Evolutionary conservation across 129 eudicot genomes (phyloP), one percentile per base, ranked within the genome.

Genomic region (Chrysanthemum lavandulifolium): DNA sequence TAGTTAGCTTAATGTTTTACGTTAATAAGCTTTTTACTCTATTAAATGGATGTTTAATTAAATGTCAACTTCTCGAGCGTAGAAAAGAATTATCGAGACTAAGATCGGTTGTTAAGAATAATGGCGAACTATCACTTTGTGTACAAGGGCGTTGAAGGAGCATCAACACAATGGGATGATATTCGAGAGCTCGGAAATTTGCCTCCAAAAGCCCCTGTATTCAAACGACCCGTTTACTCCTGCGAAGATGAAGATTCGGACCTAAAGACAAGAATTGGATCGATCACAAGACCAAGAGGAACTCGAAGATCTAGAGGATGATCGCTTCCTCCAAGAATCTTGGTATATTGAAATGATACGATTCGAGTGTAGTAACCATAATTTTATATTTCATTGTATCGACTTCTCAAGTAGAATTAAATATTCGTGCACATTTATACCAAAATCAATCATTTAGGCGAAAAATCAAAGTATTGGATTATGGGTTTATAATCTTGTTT

Each of bases 241-340:
- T 18, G 91, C 96, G 91, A 85, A 66, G 98, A 90, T 15, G 85
- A 84, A 73, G 93, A 84, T 60, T 84, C 53, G 76, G 81, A 59
- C 89, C 92, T 31, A 90, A 84, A 78, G 89, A 82, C 79, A 79
- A 84, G 69, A 63, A 82, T 43, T 93, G 98, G 98, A 84, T 93
- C 66, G 91, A 93, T 68, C 67, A 77, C 71, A 93, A 93, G 73
- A 93, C 92, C n/a, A 86, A 76, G 96, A 89, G 16, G 92, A 89
- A 81, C 97, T 93, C 7, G 96, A 89, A 68, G 98, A 92, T 80
- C 91, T 92, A n/a, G 96, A 92, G 67, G 98, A 92, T 69, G 95
- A 89, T 73, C 92, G 97, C 14, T 89, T 93, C 70, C 92, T 93
- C 19, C 78, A 85, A 84, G 97, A 93, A 18, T 93, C 85, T 82